Evolutionary conservation across 306 rosid species (phyloP).

Genomic region (Trifolium dubium): DNA sequence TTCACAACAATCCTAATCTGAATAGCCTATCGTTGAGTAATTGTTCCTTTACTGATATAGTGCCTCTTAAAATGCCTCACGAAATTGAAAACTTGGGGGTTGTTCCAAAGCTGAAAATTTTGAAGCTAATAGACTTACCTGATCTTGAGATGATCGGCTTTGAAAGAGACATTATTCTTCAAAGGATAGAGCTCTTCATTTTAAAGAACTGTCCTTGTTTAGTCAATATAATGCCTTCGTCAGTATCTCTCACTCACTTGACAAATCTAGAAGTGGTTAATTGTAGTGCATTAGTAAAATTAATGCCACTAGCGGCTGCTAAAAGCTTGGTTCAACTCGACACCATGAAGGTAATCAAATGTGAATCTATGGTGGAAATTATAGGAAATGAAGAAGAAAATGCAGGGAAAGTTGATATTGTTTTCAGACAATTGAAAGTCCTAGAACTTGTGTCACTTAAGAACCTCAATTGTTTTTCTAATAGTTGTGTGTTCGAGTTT

Average conservation of each 20-base stretch:
- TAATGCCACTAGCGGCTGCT: slow-evolving; percentile 6
- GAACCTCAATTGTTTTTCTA: slow-evolving; percentile 17
- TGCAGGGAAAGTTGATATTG: background rate
- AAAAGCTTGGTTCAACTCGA: slow-evolving; percentile 16
- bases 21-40: background rate
- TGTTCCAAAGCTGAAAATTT: slow-evolving; percentile 38
- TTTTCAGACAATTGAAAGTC: slow-evolving; percentile 22
- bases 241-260: slow-evolving; percentile 16
- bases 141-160: slow-evolving; percentile 1
- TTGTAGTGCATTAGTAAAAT: background rate
- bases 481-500: slow-evolving; percentile 1
- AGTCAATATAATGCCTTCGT: background rate
- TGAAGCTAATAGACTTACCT: background rate
- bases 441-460: slow-evolving; percentile 19
- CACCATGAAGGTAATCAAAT: slow-evolving; percentile 10
- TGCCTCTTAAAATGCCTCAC: background rate
- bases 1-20: slow-evolving; percentile 32
- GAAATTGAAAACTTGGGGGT: slow-evolving; percentile 11
- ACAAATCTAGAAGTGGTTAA: slow-evolving; percentile 28
- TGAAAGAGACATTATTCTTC: slow-evolving; percentile 3
- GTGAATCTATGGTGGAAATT: slow-evolving; percentile 20
- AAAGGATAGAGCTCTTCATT: slow-evolving; percentile 29
- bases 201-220: slow-evolving; percentile 3
- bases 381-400: background rate
- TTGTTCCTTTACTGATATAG: background rate